Conservation (phyloP, 306 rosid species). For the Ceratonia siliqua region DNA sequence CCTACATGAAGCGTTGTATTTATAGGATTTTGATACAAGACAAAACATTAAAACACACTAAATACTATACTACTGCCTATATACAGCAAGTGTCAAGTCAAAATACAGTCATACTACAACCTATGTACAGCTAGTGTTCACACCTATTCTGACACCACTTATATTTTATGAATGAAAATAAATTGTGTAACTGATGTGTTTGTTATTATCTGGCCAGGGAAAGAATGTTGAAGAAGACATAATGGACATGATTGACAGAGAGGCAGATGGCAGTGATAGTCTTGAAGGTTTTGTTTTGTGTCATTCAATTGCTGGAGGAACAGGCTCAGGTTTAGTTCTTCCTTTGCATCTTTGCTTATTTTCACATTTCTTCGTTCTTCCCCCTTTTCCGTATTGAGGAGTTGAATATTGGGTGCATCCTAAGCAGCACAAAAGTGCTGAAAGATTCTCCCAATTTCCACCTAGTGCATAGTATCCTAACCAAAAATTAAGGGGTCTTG, state of each 20-base stretch:
- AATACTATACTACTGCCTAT: too few relatives aligned
- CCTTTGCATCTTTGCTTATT: not conserved
- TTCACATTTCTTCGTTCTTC: conserved; percentile 6
- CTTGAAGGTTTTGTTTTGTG: conserved; percentile 98
- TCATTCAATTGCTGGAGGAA: conserved; percentile 98
- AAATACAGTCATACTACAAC: too few relatives aligned
- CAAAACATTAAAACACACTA: too few relatives aligned
- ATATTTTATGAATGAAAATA: conserved; percentile 8
- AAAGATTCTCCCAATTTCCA: not conserved
- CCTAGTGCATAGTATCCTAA: conserved; percentile 5
- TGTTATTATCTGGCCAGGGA: conserved; percentile 63
- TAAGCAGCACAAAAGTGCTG: conserved; percentile 10
- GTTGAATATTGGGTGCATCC: conserved; percentile 5
- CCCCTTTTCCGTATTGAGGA: not conserved
- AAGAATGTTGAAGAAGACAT: conserved; percentile 96
- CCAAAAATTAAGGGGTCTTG: not conserved
- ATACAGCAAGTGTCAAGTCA: too few relatives aligned
- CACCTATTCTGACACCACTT: too few relatives aligned
- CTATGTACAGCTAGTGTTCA: too few relatives aligned
- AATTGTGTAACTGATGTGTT: conserved; percentile 9
- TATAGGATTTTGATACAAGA: too few relatives aligned
- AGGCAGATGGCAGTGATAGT: conserved; percentile 99
- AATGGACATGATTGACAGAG: conserved; percentile 99
- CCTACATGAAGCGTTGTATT: too few relatives aligned
- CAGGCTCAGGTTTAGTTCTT: conserved; percentile 81